Evolutionary conservation across 140 eudicot species (phyloP).

Genomic region (Stevia rebaudiana): DNA sequence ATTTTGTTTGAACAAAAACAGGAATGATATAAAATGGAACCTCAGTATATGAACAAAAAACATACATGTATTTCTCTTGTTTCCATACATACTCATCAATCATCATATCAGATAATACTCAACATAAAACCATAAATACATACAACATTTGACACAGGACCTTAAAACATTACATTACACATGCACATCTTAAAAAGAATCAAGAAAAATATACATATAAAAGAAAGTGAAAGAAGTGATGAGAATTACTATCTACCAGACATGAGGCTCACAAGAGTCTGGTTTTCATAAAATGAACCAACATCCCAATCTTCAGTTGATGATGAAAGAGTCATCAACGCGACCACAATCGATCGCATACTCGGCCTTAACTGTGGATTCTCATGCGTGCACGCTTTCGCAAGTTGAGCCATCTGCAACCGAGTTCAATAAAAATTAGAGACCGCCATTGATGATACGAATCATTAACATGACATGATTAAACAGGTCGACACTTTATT

Average conservation of each 20-base stretch:
- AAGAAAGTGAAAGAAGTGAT: background rate
- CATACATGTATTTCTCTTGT: conserved; percentile 6
- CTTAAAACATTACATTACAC: conserved; percentile 17
- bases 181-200: conserved; percentile 25
- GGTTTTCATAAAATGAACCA: conserved; percentile 64
- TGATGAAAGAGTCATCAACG: conserved; percentile 84
- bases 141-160: conserved; percentile 6
- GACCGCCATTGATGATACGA: background rate
- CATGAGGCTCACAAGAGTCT: conserved; percentile 60
- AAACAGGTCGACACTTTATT: too few species aligned
- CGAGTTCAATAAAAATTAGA: background rate
- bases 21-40: background rate
- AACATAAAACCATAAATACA: conserved; percentile 15
- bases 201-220: background rate
- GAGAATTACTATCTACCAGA: conserved; percentile 47
- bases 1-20: background rate
- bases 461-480: too few species aligned
- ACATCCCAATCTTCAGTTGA: conserved; percentile 75
- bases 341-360: conserved; percentile 85
- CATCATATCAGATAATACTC: background rate
- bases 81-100: conserved; percentile 12
- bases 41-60: background rate
- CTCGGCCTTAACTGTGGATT: conserved; percentile 78
- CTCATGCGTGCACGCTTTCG: conserved; percentile 80
- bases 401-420: conserved; percentile 85